These are phyloP conservation scores for Kwoniella shivajii DNA, from an alignment of 1,284 basidiomycete genomes.

Conservation along the genomic window DNA sequence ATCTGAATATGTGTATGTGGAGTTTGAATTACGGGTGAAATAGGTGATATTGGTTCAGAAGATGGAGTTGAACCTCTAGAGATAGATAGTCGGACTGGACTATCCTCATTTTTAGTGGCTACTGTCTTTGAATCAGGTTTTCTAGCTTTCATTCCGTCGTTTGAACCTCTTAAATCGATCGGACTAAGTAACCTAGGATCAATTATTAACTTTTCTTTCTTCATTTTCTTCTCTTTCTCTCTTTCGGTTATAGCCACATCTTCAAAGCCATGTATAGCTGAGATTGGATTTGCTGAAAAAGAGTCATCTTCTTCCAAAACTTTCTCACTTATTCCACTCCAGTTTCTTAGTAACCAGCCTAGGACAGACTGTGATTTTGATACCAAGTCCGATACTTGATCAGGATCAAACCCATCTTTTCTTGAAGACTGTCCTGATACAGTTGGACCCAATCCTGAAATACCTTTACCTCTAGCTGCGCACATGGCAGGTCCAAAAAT, in stretches of 20 bases:
- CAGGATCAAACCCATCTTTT: constrained; percentile 19
- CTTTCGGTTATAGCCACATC: not conserved
- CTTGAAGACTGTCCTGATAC: not conserved
- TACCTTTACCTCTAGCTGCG: constrained; percentile 36
- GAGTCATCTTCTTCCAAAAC: constrained; percentile 27
- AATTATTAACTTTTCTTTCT: constrained; percentile 5
- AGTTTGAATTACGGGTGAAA: constrained; percentile 4
- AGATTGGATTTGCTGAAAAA: not conserved
- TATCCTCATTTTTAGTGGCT: not conserved
- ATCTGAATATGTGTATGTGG: not conserved
- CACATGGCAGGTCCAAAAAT: constrained; percentile 50
- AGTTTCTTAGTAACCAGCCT: constrained; percentile 34
- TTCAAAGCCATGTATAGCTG: not conserved
- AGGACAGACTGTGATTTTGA: constrained; percentile 30
- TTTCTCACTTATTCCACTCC: constrained; percentile 30
- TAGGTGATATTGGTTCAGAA: constrained; percentile 1
- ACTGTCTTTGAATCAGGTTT: not conserved
- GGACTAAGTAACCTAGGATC: constrained; percentile 31
- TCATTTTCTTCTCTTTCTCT: constrained; percentile 9
- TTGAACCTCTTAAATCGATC: constrained; percentile 25
- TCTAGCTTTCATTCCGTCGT: constrained; percentile 1
- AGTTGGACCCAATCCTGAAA: constrained; percentile 33
- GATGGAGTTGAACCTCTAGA: not conserved
- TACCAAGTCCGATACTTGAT: constrained; percentile 27
- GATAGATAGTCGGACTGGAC: too few species aligned